A percentile compares a stretch with the other conserved stretches of the same genome.
Evolutionary conservation across 163 green algal species (phyloP).

Genomic region (Scenedesmus sp.): DNA sequence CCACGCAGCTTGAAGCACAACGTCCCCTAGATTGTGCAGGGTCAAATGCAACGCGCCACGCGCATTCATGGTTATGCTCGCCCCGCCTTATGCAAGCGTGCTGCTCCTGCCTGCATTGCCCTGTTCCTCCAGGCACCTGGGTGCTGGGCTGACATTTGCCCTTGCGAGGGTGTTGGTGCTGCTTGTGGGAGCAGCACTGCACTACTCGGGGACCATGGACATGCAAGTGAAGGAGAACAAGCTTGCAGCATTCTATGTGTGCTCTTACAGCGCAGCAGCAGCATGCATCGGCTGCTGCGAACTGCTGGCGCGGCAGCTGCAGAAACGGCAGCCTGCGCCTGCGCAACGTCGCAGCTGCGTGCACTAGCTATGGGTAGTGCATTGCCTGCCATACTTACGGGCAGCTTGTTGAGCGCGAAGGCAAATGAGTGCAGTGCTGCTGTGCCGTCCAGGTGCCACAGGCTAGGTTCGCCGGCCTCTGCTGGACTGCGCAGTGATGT

Average conservation of each 20-base stretch:
- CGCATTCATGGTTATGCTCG: neutral
- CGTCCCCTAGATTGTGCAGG: too few species aligned
- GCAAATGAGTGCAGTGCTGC: neutral
- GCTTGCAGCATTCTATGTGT: slow-evolving; percentile 27
- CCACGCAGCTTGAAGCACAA: too few species aligned
- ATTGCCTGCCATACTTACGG: neutral
- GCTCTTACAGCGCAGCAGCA: slow-evolving; percentile 36
- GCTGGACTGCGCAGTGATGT: too few species aligned
- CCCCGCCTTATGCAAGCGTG: neutral
- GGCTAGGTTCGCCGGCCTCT: too few species aligned
- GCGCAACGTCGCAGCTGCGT: neutral
- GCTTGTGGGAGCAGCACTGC: slow-evolving; percentile 19
- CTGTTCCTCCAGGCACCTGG: slow-evolving; percentile 8
- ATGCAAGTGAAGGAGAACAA: slow-evolving; percentile 34
- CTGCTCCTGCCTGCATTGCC: neutral
- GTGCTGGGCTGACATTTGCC: slow-evolving; percentile 39
- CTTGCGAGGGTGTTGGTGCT: slow-evolving; percentile 13
- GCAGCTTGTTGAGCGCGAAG: neutral
- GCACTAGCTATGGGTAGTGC: neutral
- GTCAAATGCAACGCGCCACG: too few species aligned
- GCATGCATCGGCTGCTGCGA: slow-evolving; percentile 22
- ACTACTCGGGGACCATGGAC: slow-evolving; percentile 8
- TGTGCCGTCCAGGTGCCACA: too few species aligned
- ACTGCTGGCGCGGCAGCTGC: neutral
- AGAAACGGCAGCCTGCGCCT: neutral